Percentiles rank a stretch among this genome's conserved stretches.
Evolutionary conservation across 495 filamentous ascomycete species (phyloP).

Genomic region (Lentithecium fluviatile): DNA sequence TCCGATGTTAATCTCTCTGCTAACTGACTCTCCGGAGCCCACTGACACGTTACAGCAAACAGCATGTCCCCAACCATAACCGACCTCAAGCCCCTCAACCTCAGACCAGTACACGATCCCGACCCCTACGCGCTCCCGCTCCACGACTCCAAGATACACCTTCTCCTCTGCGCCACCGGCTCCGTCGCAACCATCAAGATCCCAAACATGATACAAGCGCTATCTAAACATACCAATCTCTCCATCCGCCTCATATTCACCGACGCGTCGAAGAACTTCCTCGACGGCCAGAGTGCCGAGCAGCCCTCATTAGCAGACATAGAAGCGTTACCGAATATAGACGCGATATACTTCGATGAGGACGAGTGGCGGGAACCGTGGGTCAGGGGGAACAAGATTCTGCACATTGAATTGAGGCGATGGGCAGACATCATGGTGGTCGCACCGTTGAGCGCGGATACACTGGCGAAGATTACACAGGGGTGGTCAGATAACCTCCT

Average conservation of each 20-base stretch:
- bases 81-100: slow-evolving; percentile 12
- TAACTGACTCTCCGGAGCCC: background rate
- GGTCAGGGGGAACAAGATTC: slow-evolving; percentile 63
- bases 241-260: slow-evolving; percentile 80
- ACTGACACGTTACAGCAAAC: slow-evolving; percentile 1
- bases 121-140: slow-evolving; percentile 17
- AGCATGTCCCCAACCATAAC: background rate
- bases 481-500: slow-evolving; percentile 70
- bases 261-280: slow-evolving; percentile 66
- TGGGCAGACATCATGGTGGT: slow-evolving; percentile 82
- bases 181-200: slow-evolving; percentile 91
- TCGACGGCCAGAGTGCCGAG: slow-evolving; percentile 64
- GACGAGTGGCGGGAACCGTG: slow-evolving; percentile 81
- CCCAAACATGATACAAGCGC: slow-evolving; percentile 62
- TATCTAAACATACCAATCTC: slow-evolving; percentile 59
- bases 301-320: slow-evolving; percentile 63
- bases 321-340: slow-evolving; percentile 56
- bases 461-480: slow-evolving; percentile 70
- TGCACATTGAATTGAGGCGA: slow-evolving; percentile 81
- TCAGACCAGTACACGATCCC: slow-evolving; percentile 2
- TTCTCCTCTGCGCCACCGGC: slow-evolving; percentile 75
- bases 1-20: background rate
- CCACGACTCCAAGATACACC: slow-evolving; percentile 66
- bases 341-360: slow-evolving; percentile 69
- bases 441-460: slow-evolving; percentile 76